Conservation (phyloP, 2,329 filamentous ascomycete genomes). For the Aspergillus tanneri region DNA sequence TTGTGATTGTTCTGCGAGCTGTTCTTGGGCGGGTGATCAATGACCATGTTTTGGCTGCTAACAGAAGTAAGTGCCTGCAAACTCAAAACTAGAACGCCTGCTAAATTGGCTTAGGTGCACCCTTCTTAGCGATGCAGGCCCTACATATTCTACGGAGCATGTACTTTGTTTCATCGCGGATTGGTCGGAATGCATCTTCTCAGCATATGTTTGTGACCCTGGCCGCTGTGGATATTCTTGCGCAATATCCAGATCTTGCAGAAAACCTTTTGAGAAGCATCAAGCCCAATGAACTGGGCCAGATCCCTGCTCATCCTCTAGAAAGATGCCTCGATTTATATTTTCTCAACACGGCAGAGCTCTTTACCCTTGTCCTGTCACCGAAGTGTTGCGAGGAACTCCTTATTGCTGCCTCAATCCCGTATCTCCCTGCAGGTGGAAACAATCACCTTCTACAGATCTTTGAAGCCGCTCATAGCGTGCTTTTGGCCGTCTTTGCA, state of each 20-base stretch:
- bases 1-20: constrained; percentile 72
- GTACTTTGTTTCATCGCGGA: constrained; percentile 76
- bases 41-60: constrained; percentile 55
- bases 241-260: constrained; percentile 65
- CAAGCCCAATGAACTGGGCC: constrained; percentile 54
- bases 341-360: constrained; percentile 83
- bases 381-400: constrained; percentile 68
- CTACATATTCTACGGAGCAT: constrained; percentile 73
- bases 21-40: constrained; percentile 65
- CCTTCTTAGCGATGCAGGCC: constrained; percentile 66
- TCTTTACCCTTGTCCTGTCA: constrained; percentile 70
- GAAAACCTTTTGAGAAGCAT: constrained; percentile 67
- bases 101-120: constrained; percentile 50
- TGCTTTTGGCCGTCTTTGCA: constrained; percentile 75
- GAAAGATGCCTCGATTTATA: constrained; percentile 78
- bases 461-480: constrained; percentile 86
- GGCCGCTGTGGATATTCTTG: constrained; percentile 76
- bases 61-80: constrained; percentile 47
- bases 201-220: constrained; percentile 83
- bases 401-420: constrained; percentile 69
- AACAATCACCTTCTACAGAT: constrained; percentile 62
- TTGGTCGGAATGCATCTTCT: constrained; percentile 72
- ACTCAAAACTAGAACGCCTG: neutral
- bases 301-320: constrained; percentile 63
- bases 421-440: constrained; percentile 66